Conservation (phyloP, 2,329 filamentous ascomycete genomes). For the Sarocladium strictum region DNA sequence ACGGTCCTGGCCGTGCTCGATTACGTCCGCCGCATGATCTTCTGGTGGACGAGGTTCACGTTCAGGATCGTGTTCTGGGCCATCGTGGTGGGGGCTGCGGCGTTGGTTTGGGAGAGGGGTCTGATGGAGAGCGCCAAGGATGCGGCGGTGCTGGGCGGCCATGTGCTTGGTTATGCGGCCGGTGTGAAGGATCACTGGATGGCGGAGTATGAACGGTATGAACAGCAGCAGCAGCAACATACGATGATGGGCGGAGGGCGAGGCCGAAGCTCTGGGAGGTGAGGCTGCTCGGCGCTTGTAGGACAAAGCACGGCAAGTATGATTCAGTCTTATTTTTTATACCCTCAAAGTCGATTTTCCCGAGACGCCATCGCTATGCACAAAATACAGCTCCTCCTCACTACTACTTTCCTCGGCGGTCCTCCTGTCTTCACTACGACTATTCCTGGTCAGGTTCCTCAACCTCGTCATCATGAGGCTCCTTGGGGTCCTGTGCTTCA, state of each 20-base stretch:
- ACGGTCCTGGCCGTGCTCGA: slow-evolving; percentile 61
- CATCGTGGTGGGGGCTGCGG: slow-evolving; percentile 43
- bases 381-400: too few relatives aligned
- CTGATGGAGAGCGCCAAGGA: slow-evolving; percentile 60
- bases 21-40: slow-evolving; percentile 64
- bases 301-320: not conserved
- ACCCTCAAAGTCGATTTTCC: not conserved
- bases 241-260: slow-evolving; percentile 15
- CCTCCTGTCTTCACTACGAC: not conserved
- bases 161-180: slow-evolving; percentile 38
- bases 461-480: slow-evolving; percentile 59
- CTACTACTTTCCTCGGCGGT: not conserved
- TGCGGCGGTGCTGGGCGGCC: slow-evolving; percentile 34
- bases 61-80: slow-evolving; percentile 61
- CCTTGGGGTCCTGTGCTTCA: slow-evolving; percentile 85
- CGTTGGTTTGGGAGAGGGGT: slow-evolving; percentile 60
- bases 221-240: slow-evolving; percentile 31
- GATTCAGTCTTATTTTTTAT: slow-evolving; percentile 12
- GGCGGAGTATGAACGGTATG: slow-evolving; percentile 51
- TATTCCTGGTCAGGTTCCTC: slow-evolving; percentile 32
- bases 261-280: slow-evolving; percentile 6
- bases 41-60: slow-evolving; percentile 70
- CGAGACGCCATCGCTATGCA: slow-evolving; percentile 40
- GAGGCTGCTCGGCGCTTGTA: not conserved
- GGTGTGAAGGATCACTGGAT: slow-evolving; percentile 50